A percentile compares a stretch with the other conserved stretches of the same genome.
Evolutionary conservation across 2,329 filamentous ascomycete genomes (phyloP).

Genomic region (Pestalotiopsis sp.): DNA sequence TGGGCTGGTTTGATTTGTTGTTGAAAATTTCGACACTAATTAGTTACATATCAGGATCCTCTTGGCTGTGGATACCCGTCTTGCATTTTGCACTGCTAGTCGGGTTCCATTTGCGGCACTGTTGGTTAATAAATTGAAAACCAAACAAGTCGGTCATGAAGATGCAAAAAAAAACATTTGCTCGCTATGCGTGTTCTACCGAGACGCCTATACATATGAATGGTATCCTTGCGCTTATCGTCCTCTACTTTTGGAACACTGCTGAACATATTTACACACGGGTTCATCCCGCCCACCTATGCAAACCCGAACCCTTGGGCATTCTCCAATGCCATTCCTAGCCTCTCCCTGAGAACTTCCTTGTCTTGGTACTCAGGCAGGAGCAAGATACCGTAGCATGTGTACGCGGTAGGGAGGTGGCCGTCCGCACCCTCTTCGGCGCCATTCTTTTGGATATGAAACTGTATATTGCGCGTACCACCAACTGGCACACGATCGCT

Average conservation of each 20-base stretch:
- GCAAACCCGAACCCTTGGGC: slow-evolving; percentile 87
- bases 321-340: slow-evolving; percentile 87
- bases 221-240: not conserved
- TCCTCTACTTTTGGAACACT: not conserved
- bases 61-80: not conserved
- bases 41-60: not conserved
- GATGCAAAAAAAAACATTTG: not conserved
- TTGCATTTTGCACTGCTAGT: not conserved
- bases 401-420: slow-evolving; percentile 82
- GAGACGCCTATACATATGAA: not conserved
- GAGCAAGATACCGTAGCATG: slow-evolving; percentile 88
- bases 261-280: not conserved
- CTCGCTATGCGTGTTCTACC: not conserved
- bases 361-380: slow-evolving; percentile 79
- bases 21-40: not conserved
- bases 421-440: slow-evolving; percentile 56
- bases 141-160: not conserved
- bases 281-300: slow-evolving; percentile 34
- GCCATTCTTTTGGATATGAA: slow-evolving; percentile 80
- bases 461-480: slow-evolving; percentile 79
- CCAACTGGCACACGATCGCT: slow-evolving; percentile 88
- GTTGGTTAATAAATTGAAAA: not conserved
- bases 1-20: not conserved
- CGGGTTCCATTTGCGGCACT: not conserved
- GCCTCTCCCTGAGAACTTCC: slow-evolving; percentile 71